These are phyloP conservation scores for Oryza punctata DNA, from an alignment of 176 grass and related monocot species.

Conservation along the genomic window DNA sequence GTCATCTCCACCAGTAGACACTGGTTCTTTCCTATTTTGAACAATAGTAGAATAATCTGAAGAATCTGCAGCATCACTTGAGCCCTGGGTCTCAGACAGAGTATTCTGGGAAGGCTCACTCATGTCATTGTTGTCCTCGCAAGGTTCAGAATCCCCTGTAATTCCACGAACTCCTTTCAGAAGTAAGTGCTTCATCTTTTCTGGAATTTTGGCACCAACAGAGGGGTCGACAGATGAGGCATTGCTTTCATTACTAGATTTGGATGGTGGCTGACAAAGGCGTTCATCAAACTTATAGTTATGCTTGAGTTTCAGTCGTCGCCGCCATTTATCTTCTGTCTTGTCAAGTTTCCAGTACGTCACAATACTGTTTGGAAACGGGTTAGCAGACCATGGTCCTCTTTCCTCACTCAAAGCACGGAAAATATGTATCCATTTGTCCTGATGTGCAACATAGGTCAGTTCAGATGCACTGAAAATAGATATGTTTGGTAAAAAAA, in stretches of 20 bases:
- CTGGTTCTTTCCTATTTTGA: constrained; percentile 78
- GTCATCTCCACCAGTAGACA: constrained; percentile 48
- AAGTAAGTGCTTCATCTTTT: constrained; percentile 87
- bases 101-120: constrained; percentile 50
- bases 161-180: constrained; percentile 84
- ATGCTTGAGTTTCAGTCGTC: constrained; percentile 84
- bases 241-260: constrained; percentile 47
- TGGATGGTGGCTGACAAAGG: constrained; percentile 74
- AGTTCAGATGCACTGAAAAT: constrained; percentile 23
- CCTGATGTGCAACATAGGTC: constrained; percentile 53
- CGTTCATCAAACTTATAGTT: constrained; percentile 93
- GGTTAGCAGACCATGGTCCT: constrained; percentile 87
- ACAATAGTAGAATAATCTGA: constrained; percentile 57
- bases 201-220: constrained; percentile 59
- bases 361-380: constrained; percentile 79
- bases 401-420: constrained; percentile 90
- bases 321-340: constrained; percentile 92
- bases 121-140: constrained; percentile 52
- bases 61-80: constrained; percentile 48
- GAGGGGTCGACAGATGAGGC: constrained; percentile 46
- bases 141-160: constrained; percentile 73
- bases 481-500: constrained; percentile 23
- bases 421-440: constrained; percentile 95
- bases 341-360: constrained; percentile 94
- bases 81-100: constrained; percentile 42